Evolutionary conservation across 78 protist species (phyloP), one percentile per base, ranked within the genome.

Genomic region (slime mould (Dictyostelium discoideum)): DNA sequence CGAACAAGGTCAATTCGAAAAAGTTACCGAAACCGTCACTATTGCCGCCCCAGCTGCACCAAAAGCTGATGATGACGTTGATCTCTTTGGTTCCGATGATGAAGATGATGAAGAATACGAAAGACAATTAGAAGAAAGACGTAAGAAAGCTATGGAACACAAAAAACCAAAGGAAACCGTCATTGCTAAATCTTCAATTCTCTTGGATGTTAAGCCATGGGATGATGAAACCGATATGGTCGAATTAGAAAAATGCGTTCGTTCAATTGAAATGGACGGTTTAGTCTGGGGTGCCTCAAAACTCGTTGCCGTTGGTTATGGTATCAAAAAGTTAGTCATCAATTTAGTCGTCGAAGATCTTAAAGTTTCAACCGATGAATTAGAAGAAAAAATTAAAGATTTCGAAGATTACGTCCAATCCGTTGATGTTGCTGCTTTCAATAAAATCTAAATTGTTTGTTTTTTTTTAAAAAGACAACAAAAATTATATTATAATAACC

Each of bases 121-220:
- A 69, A 80, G 24, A 83, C 92, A 92, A 93, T 69, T 93, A 93
- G 92, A 86, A 72, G 97, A 54, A 60, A 50, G 85, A 50, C 65
- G 93, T 44, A 22, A 24, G 39, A 96, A 93, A 32, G 97, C 84
- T 40, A 85, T 32, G 48, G 97, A 57, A 44, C 72, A 63, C 74
- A 90, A 88, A 89, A 93, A 92, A 93, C 94, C 87, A 81, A 90
- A 90, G 78, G 87, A 67, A 40, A 48, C 86, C 93, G 87, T 76
- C 22, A 74, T 79, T 80, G 95, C 95, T 63, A 98, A 98, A 97
- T 96, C 98, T 7, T 73, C 84, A 46, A 87, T 98, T 81, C 32
- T 96, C 44, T 14, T 97, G 69, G 98, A 97, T 77, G 98, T 98
- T 77, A 98, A 98, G 95, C 98, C 98, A 11, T 98, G 98, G 98